These are phyloP conservation scores for Chrysoporthe deuterocubensis DNA, from an alignment of 2,329 filamentous ascomycete species.

Conservation along the genomic window DNA sequence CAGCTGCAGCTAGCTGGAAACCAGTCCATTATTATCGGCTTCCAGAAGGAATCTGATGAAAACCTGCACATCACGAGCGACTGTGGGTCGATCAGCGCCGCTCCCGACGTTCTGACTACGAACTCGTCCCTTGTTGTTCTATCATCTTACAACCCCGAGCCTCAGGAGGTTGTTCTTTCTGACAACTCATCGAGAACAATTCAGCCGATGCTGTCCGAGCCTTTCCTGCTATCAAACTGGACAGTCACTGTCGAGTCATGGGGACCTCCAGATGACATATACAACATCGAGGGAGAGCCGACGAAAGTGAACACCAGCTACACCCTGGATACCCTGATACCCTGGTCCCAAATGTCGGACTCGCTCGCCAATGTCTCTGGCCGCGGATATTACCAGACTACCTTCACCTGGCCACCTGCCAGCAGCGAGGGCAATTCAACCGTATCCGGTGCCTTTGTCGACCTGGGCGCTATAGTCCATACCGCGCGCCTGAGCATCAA, in stretches of 20 bases:
- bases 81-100: not conserved
- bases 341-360: conserved; percentile 13
- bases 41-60: not conserved
- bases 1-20: conserved; percentile 18
- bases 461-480: conserved; percentile 17
- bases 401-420: conserved; percentile 18
- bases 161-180: not conserved
- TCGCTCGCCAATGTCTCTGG: conserved; percentile 17
- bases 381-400: conserved; percentile 19
- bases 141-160: not conserved
- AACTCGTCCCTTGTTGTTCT: not conserved
- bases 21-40: conserved; percentile 18
- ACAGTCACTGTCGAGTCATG: conserved; percentile 14
- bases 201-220: not conserved
- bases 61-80: not conserved
- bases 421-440: not conserved
- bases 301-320: conserved; percentile 16
- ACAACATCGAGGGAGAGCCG: not conserved
- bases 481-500: conserved; percentile 23
- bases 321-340: conserved; percentile 4
- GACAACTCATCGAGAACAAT: not conserved
- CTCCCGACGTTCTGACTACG: not conserved
- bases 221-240: conserved; percentile 12
- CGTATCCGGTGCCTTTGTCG: conserved; percentile 18
- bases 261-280: conserved; percentile 11